Base-by-base conservation (phyloP, 345 rosid species). In the Populus nigra region DNA sequence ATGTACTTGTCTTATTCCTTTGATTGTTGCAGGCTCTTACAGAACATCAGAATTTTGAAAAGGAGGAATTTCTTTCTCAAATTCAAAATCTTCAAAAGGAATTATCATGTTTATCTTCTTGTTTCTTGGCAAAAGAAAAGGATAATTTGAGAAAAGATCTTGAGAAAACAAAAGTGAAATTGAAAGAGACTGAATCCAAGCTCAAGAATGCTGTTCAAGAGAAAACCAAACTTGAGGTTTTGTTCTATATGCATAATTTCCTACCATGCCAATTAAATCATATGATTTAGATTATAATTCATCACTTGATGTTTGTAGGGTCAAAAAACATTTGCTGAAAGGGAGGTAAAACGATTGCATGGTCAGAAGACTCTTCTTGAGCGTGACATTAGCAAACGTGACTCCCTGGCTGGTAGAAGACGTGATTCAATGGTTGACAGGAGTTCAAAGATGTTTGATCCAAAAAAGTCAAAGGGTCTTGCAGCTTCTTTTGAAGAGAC, bases 151-250 rank as follows among this genome's bases (percentile, higher is more conserved):
- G 91, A 84, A 95, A 93, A 80, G 96, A 93, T 81, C 84, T 91
- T 69, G 98, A 95, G 81, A 95, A 95, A 87, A 87, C 88, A 18
- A 95, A 87, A 83, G 38, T 80, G 68, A 95, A 87, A 88, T 86
- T 95, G 77, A 91, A 91, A 83, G 98, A 95, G 83, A 89, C 88
- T 6, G 99, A 91, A 82, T 90, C 83, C 78, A 95, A 90, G 85
- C 91, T 95, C 65, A 93, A 87, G 88, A 95, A 85, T 90, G 86
- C 68, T 71, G 87, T 93, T 79, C 99, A 95, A 84, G 97, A 95
- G 86, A 95, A 93, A 87, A 95, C 98, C 69, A 95, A 91, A 87
- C 90, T 95, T 76, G 99, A 95, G 99, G 99, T 94, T 79, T 79
- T 55, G 39, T 71, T 20, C 39, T 57, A 22, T 68, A 61, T 47